phyloP scores from a whole-genome alignment of 1,284 basidiomycete genomes.

The Rhodotorula sp. region DNA sequence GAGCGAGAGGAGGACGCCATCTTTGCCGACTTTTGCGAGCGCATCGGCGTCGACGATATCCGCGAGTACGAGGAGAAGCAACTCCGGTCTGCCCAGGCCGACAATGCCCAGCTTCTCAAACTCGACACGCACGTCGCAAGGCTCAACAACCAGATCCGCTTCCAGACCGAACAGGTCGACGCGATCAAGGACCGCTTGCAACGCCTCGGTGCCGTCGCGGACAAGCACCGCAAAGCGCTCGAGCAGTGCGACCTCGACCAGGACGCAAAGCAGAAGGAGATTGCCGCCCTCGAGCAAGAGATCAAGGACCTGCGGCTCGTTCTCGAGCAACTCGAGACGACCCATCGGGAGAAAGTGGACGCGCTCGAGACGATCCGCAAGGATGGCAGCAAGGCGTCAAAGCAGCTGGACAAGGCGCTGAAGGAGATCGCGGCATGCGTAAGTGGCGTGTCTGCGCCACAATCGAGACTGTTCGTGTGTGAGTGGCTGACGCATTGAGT shows the following conservation, averaged over 20 bases:
- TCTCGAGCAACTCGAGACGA: constrained; percentile 58
- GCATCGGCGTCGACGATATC: constrained; percentile 78
- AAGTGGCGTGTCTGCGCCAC: constrained; percentile 39
- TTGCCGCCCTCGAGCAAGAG: constrained; percentile 29
- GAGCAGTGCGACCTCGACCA: constrained; percentile 13
- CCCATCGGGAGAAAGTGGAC: constrained; percentile 65
- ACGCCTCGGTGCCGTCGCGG: constrained; percentile 44
- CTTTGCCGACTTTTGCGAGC: constrained; percentile 74
- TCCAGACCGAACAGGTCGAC: constrained; percentile 71
- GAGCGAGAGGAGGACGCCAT: constrained; percentile 76
- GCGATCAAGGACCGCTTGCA: constrained; percentile 63
- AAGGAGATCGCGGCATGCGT: constrained; percentile 85
- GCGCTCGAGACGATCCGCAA: constrained; percentile 74
- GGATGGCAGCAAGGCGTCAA: constrained; percentile 65
- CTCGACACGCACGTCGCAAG: constrained; percentile 86
- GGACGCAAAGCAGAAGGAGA: constrained; percentile 12
- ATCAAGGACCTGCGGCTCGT: constrained; percentile 28
- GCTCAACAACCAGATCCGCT: constrained; percentile 79
- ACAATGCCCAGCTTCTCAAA: constrained; percentile 76
- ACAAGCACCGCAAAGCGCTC: constrained; percentile 8
- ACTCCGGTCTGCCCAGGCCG: constrained; percentile 79
- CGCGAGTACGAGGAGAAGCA: constrained; percentile 94
- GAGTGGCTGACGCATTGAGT: too few relatives aligned
- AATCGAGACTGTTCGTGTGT: too few relatives aligned
- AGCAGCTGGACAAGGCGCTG: constrained; percentile 74